Base-by-base conservation (phyloP, 179 eudicot species). In the Heliamphora pulchella region DNA sequence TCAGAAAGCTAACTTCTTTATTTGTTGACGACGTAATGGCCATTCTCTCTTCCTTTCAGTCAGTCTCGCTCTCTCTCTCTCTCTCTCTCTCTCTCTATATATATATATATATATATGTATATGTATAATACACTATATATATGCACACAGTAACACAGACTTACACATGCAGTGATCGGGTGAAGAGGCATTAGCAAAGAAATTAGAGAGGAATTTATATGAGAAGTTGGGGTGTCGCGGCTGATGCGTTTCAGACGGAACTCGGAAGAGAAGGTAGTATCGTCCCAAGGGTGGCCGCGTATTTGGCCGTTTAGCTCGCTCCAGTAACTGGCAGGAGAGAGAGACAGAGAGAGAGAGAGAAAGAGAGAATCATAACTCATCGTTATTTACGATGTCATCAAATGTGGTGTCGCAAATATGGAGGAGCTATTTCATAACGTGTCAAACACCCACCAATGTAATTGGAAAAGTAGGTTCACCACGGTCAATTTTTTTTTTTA, bases 1-100 rank as follows among this genome's bases (percentile, higher is more conserved):
- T 79, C 76, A 70, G 76, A 79, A 79, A 79, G 57, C 76, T 57
- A 68, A 66, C 75, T 54, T 70, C 44, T 44, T 46, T 47, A 47
- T 44, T 75, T n/a, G 53, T 7, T 18, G 78, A 41, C 3, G 69
- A 76, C 44, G 68, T 6, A 17, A 17, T 47, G 8, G 71, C 71
- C 78, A 76, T 76, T 63, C 2, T 63, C 71, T 59, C 64, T 31
- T 43, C 53, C 76, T 73, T 15, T 53, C 62, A 51, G 62, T 50
- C 46, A 6, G 14, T 50, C 76, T 50, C 76, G 8, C 31, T 18
- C 14, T 18, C 2, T 66, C 68, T 63, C 68, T 66, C 72, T 68
- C 48, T 8, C 71, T 43, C 71, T 11, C 71, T n/a, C 22, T 50
- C 1, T 8, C 9, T 43, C 17, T 5, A 15, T 69, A 69, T 70